Evolutionary conservation across 164 flowering plant genomes (phyloP).

Genomic region (Magnolia officinalis): DNA sequence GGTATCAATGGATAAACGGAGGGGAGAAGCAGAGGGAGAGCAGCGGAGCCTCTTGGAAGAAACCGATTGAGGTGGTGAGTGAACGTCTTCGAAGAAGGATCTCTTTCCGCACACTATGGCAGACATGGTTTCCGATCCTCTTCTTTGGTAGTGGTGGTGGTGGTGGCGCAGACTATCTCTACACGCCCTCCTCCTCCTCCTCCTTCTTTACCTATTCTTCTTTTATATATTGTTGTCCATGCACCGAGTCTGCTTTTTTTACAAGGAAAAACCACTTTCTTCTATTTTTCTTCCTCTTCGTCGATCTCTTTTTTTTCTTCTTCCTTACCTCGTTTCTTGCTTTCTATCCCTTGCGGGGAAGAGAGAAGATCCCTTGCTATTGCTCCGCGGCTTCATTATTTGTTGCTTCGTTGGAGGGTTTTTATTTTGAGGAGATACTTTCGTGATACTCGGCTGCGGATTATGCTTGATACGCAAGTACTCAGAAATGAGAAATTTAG

Average conservation of each 20-base stretch:
- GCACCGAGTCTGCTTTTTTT: neutral
- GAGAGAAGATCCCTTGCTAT: no score
- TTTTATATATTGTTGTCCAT: neutral
- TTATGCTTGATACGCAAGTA: no score
- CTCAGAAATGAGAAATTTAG: no score
- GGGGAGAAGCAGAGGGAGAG: conserved; percentile 12
- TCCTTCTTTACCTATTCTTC: neutral
- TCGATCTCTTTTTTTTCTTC: no score
- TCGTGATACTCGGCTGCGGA: no score
- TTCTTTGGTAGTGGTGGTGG: conserved; percentile 2
- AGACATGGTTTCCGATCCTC: conserved; percentile 38
- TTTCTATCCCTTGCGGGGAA: no score
- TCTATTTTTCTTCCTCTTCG: neutral
- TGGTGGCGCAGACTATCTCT: neutral
- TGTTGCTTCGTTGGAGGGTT: no score
- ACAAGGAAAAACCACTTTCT: neutral
- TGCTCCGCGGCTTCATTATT: no score
- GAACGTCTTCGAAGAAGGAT: conserved; percentile 41
- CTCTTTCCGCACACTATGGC: conserved; percentile 60
- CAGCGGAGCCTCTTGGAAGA: conserved; percentile 40
- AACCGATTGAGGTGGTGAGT: conserved; percentile 28
- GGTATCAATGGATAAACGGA: neutral
- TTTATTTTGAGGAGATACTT: no score
- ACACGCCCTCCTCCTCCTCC: conserved; percentile 7
- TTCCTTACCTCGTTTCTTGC: no score